phyloP scores from a whole-genome alignment of 148 eudicot genomes.

The Persicaria maculosa region DNA sequence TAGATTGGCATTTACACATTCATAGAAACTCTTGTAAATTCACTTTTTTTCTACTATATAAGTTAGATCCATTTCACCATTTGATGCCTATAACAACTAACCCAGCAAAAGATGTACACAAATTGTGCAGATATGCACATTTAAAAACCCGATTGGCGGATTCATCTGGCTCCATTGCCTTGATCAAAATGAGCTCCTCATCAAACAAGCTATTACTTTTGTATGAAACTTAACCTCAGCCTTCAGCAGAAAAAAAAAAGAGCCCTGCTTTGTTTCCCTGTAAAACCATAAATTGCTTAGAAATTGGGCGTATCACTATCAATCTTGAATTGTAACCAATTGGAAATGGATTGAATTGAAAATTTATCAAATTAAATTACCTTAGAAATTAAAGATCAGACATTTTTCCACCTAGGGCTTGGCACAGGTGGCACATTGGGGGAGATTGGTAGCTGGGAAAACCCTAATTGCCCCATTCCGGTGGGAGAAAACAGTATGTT shows the following conservation, averaged over 20 bases:
- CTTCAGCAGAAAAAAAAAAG: neutral
- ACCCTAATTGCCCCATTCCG: slow-evolving; percentile 38
- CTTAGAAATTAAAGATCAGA: neutral
- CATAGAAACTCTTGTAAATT: neutral
- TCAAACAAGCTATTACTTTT: neutral
- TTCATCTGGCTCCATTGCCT: neutral
- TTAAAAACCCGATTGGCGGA: neutral
- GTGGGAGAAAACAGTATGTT: slow-evolving; percentile 45
- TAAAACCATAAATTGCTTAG: neutral
- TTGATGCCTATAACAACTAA: neutral
- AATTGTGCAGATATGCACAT: neutral
- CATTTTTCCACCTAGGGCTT: slow-evolving; percentile 56
- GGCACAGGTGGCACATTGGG: slow-evolving; percentile 50
- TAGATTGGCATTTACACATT: slow-evolving; percentile 9
- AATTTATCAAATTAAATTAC: neutral
- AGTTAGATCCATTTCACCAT: slow-evolving; percentile 6
- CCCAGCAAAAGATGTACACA: neutral
- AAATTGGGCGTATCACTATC: neutral
- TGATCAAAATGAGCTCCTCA: neutral
- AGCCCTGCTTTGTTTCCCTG: neutral
- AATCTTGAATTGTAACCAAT: neutral
- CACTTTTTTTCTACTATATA: slow-evolving; percentile 1
- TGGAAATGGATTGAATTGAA: neutral
- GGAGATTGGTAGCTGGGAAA: slow-evolving; percentile 52
- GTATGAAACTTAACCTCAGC: neutral